A percentile compares a stretch with the other conserved stretches of the same genome.
Conservation (phyloP, 768 basidiomycete genomes). For the Podaxis sp. region DNA sequence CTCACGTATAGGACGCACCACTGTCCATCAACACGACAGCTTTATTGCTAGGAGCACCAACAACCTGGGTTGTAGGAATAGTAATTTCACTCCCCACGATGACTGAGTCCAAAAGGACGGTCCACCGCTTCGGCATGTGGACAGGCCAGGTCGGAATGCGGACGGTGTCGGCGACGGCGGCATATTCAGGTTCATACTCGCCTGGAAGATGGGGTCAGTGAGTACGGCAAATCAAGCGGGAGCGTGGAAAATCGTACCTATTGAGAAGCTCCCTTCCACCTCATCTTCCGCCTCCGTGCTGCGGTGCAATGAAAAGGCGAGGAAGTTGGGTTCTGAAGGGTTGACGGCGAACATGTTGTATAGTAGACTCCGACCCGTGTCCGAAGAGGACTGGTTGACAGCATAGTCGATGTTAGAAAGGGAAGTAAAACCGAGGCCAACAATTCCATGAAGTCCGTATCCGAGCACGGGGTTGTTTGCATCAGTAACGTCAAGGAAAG, state of each 20-base stretch:
- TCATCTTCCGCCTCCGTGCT: constrained; percentile 49
- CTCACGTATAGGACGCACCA: constrained; percentile 80
- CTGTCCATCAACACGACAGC: constrained; percentile 79
- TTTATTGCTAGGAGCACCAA: constrained; percentile 59
- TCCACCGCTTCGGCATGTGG: constrained; percentile 67
- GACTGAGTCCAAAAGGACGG: constrained; percentile 70
- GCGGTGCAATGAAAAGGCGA: constrained; percentile 73
- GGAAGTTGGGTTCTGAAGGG: constrained; percentile 72
- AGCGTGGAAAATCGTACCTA: constrained; percentile 44
- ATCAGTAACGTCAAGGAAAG: constrained; percentile 58
- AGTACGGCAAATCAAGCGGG: not conserved
- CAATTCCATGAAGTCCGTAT: constrained; percentile 70
- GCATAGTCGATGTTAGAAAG: constrained; percentile 69
- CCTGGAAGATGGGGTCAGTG: constrained; percentile 35
- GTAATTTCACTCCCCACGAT: constrained; percentile 54
- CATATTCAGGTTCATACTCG: constrained; percentile 64
- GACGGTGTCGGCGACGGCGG: constrained; percentile 51
- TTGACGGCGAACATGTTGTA: constrained; percentile 75
- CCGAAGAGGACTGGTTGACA: constrained; percentile 55
- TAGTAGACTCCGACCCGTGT: constrained; percentile 66
- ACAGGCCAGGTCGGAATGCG: constrained; percentile 76
- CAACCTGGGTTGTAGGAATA: constrained; percentile 52
- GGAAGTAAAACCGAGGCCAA: constrained; percentile 75
- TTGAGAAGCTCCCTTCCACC: constrained; percentile 66
- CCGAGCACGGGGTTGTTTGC: constrained; percentile 73